phyloP scores from a whole-genome alignment of 805 yeast genomes.

The Hanseniaspora meyeri region DNA sequence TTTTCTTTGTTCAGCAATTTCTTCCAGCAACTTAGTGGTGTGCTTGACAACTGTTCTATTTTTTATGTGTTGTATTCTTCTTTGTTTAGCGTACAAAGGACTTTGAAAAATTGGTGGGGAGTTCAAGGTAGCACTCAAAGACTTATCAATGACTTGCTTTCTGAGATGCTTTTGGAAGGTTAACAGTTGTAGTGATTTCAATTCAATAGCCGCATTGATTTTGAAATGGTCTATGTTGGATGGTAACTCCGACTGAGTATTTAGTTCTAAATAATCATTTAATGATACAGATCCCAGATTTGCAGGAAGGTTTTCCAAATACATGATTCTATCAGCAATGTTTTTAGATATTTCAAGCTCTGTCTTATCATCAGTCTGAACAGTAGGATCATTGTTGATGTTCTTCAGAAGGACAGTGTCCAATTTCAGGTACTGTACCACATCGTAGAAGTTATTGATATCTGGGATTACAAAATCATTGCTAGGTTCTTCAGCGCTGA shows the following conservation, averaged over 20 bases:
- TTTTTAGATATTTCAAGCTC: slow-evolving; percentile 45
- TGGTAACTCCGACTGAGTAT: slow-evolving; percentile 35
- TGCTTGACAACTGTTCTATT: slow-evolving; percentile 60
- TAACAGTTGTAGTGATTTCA: slow-evolving; percentile 53
- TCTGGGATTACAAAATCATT: not conserved
- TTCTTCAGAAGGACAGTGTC: slow-evolving; percentile 15
- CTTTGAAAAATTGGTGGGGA: slow-evolving; percentile 29
- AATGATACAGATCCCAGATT: slow-evolving; percentile 49
- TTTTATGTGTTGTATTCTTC: slow-evolving; percentile 54
- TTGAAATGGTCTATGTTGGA: slow-evolving; percentile 45
- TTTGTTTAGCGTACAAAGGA: slow-evolving; percentile 51
- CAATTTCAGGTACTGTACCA: slow-evolving; percentile 8
- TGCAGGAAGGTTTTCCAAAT: slow-evolving; percentile 55
- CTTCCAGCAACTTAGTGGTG: slow-evolving; percentile 64
- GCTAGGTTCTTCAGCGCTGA: not conserved
- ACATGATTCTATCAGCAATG: slow-evolving; percentile 44
- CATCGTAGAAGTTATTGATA: not conserved
- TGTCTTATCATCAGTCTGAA: slow-evolving; percentile 30
- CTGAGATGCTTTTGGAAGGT: slow-evolving; percentile 61
- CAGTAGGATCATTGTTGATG: slow-evolving; percentile 35
- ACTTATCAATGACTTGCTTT: slow-evolving; percentile 40
- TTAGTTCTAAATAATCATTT: slow-evolving; percentile 33
- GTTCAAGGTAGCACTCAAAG: slow-evolving; percentile 39
- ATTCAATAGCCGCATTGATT: slow-evolving; percentile 54
- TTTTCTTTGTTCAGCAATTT: slow-evolving; percentile 47